Conservation (phyloP, 2,329 filamentous ascomycete genomes). For the Dichotomopilus funicola region DNA sequence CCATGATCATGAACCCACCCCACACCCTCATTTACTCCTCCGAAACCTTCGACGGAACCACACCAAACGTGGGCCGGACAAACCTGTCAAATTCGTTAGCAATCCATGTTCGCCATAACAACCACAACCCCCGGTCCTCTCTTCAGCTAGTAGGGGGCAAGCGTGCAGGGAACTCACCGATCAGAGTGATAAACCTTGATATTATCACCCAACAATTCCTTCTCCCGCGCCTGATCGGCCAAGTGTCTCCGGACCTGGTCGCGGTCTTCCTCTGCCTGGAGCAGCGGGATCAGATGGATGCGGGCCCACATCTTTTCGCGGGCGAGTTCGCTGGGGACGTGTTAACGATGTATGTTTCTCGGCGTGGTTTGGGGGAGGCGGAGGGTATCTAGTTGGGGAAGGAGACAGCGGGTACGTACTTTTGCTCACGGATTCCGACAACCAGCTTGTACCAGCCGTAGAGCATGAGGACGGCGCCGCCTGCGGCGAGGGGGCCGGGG, state of each 20-base stretch:
- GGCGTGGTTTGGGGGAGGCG: background rate
- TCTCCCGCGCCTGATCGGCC: conserved; percentile 84
- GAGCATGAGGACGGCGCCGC: conserved; percentile 69
- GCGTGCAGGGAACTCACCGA: conserved; percentile 66
- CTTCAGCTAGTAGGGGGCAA: too few species aligned
- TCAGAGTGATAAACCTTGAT: conserved; percentile 83
- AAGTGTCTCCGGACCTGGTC: conserved; percentile 83
- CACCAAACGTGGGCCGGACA: conserved; percentile 71
- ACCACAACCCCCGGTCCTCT: too few species aligned
- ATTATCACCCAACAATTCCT: conserved; percentile 79
- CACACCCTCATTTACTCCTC: conserved; percentile 32
- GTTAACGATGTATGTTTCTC: background rate
- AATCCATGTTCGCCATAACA: background rate
- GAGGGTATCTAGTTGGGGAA: background rate
- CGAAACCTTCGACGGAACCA: conserved; percentile 57
- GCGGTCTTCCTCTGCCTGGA: conserved; percentile 95
- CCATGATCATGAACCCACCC: background rate
- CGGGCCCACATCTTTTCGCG: conserved; percentile 98
- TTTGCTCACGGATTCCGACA: conserved; percentile 79
- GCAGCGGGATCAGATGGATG: conserved; percentile 86
- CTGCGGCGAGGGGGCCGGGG: conserved; percentile 70
- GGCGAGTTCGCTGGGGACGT: conserved; percentile 65
- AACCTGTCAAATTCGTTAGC: conserved; percentile 3
- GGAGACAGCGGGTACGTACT: conserved; percentile 51
- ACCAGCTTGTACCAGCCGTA: conserved; percentile 88